phyloP scores from a whole-genome alignment of 352 stramenopile genomes.

The Globisporangium sylvaticum region DNA sequence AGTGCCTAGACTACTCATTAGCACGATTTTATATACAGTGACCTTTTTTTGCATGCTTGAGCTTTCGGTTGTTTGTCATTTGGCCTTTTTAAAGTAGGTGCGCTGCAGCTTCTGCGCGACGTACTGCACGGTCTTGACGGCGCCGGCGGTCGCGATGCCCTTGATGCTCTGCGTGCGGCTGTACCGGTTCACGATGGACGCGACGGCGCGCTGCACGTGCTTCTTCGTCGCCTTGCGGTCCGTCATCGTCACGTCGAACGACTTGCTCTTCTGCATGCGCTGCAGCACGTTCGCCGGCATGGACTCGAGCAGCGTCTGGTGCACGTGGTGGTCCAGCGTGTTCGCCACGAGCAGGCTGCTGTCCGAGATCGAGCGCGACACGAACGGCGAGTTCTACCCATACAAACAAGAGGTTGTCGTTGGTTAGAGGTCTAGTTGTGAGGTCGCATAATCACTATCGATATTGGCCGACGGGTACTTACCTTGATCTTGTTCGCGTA shows the following conservation, averaged over 20 bases:
- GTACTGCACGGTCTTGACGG: constrained; percentile 77
- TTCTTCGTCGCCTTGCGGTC: constrained; percentile 47
- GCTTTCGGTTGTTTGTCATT: constrained; percentile 14
- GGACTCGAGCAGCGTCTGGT: constrained; percentile 42
- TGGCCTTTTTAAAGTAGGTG: constrained; percentile 59
- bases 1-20: constrained; percentile 7
- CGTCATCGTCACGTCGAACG: constrained; percentile 21
- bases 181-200: constrained; percentile 75
- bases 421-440: background rate
- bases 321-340: constrained; percentile 28
- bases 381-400: constrained; percentile 55
- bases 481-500: constrained; percentile 80
- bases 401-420: background rate
- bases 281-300: constrained; percentile 49
- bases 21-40: background rate
- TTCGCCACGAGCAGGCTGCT: constrained; percentile 46
- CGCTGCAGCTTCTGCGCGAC: constrained; percentile 82
- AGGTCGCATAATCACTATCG: background rate
- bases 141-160: constrained; percentile 80
- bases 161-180: constrained; percentile 89
- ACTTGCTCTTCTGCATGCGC: constrained; percentile 29
- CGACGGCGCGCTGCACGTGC: constrained; percentile 55
- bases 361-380: constrained; percentile 47
- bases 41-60: background rate
- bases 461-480: background rate